Percentiles rank a stretch among this genome's conserved stretches.
These are phyloP conservation scores for Lipomyces lipofer DNA, from an alignment of 805 yeast species.

Conservation along the genomic window DNA sequence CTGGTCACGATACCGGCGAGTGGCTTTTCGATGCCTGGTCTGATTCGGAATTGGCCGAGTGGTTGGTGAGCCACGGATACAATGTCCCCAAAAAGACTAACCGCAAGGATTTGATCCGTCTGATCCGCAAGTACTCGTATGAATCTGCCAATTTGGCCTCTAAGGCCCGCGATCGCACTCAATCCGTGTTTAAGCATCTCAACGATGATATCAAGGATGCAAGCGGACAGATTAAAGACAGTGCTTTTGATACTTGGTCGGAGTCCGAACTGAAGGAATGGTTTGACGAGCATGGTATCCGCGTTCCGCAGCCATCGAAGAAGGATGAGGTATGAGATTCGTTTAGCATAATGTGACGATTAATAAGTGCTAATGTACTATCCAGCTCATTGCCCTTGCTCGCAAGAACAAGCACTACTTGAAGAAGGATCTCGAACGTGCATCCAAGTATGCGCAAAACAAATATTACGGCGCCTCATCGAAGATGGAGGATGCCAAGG, in stretches of 20 bases:
- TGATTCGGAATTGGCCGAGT: conserved; percentile 28
- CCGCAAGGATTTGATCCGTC: conserved; percentile 18
- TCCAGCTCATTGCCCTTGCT: conserved; percentile 34
- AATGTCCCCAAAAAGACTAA: conserved; percentile 20
- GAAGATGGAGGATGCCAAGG: conserved; percentile 29
- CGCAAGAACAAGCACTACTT: conserved; percentile 40
- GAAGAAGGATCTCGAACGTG: conserved; percentile 34
- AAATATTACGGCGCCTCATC: conserved; percentile 6
- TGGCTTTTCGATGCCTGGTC: conserved; percentile 35
- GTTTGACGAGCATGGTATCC: conserved; percentile 44
- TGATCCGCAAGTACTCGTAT: conserved; percentile 19
- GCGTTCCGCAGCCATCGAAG: conserved; percentile 25
- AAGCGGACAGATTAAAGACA: conserved; percentile 41
- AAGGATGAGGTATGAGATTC: conserved; percentile 13
- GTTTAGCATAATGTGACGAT: background rate
- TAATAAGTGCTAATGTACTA: background rate
- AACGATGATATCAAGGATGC: conserved; percentile 41
- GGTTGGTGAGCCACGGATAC: conserved; percentile 30
- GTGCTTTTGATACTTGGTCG: conserved; percentile 46
- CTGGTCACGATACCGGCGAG: conserved; percentile 14
- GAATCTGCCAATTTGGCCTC: conserved; percentile 14
- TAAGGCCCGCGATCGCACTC: conserved; percentile 2
- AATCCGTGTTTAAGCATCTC: conserved; percentile 35
- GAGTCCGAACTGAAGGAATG: conserved; percentile 46
- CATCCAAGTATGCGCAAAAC: conserved; percentile 24